phyloP scores from a whole-genome alignment of 2,329 filamentous ascomycete species.

The Rhynchosporium agropyri region DNA sequence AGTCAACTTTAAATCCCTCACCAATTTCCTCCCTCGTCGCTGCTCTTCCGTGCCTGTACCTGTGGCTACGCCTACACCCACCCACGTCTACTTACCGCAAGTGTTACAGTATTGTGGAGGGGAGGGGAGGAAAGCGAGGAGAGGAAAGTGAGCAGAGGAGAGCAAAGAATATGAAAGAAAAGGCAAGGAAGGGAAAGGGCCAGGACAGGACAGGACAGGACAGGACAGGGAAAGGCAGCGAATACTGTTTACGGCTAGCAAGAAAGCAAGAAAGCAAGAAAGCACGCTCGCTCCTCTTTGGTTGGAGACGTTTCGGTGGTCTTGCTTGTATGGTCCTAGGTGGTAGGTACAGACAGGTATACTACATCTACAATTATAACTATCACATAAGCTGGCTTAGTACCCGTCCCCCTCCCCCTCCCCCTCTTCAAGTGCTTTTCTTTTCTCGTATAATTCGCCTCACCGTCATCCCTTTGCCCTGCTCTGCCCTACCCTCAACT shows the following conservation, averaged over 20 bases:
- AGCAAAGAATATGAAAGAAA: background rate
- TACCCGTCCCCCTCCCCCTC: background rate
- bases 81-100: background rate
- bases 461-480: background rate
- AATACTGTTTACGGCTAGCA: background rate
- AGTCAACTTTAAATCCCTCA: constrained; percentile 17
- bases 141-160: too few species aligned
- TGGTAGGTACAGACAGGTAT: background rate
- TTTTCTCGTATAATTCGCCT: too few species aligned
- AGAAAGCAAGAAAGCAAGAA: background rate
- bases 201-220: background rate
- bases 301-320: background rate
- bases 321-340: background rate
- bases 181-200: background rate
- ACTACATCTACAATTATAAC: too few species aligned
- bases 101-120: background rate
- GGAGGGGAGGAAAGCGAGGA: background rate
- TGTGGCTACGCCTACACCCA: background rate
- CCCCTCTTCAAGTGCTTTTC: background rate
- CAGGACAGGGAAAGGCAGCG: too few species aligned
- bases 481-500: background rate
- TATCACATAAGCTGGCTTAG: constrained; percentile 14
- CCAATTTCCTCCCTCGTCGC: constrained; percentile 12
- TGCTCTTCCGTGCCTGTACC: background rate
- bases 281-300: background rate